These are phyloP conservation scores for Ascoidea rubescens DNA, from an alignment of 805 yeast genomes.

Conservation along the genomic window DNA sequence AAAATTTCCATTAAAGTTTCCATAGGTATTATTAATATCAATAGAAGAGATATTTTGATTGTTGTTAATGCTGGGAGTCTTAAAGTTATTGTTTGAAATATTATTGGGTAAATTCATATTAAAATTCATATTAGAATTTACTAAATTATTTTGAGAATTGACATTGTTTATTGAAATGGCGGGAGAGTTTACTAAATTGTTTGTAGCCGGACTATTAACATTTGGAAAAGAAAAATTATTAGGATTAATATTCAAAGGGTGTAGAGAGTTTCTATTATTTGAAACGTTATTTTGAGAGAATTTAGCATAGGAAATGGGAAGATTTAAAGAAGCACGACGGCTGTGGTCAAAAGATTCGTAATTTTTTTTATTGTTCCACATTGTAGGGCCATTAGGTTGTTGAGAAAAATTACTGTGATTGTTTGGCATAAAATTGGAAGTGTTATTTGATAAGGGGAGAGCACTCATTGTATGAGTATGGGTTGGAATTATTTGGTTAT, in stretches of 20 bases:
- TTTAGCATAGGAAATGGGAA: not conserved
- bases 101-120: not conserved
- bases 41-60: not conserved
- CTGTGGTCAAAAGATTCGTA: not conserved
- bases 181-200: not conserved
- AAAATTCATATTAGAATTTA: too few species aligned
- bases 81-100: not conserved
- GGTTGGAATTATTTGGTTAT: not conserved
- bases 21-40: not conserved
- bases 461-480: not conserved
- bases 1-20: not conserved
- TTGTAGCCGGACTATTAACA: not conserved
- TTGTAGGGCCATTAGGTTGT: not conserved
- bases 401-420: not conserved
- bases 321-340: not conserved
- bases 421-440: not conserved
- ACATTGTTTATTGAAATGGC: not conserved
- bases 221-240: not conserved
- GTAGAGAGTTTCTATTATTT: not conserved
- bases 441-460: not conserved
- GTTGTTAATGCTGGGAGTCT: too few species aligned
- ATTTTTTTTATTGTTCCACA: not conserved
- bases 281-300: not conserved
- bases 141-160: not conserved
- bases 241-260: not conserved